Evolutionary conservation across 495 filamentous ascomycete species (phyloP), one percentile per base, ranked within the genome.

Genomic region (Penicillium manginii): DNA sequence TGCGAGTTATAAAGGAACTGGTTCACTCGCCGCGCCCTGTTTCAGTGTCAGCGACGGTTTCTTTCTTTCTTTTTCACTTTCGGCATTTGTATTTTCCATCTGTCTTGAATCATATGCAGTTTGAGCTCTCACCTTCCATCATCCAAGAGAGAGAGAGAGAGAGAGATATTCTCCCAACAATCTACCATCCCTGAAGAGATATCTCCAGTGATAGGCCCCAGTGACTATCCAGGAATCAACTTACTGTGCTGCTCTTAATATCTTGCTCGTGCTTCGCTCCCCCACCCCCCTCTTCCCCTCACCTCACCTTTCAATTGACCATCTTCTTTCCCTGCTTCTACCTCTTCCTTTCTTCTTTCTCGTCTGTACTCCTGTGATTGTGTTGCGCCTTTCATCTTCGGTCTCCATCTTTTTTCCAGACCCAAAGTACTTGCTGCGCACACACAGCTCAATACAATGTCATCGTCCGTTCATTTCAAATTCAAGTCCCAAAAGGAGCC

Each of bases 401-500:
- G 68, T 69, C 66, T 47, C 17, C 65, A 64, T 68, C 62, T 74
- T 66, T 69, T 69, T 68, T 67, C 37, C 26, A 47, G 42, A 32
- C 22, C 40, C 18, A n/a, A 21, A 48, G 21, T 47, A 9, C 50
- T 55, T 37, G 22, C 40, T 53, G 63, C 64, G 52, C 64, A 58
- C 64, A 55, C 70, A 66, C 78, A 88, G 66, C 73, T 74, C 72
- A 77, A 78, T 78, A 76, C 73, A 78, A 98, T 98, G 94, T 83
- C 93, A 77, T 97, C 96, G 55, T 97, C 92, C 61, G 93, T 99
- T 72, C 97, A 96, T 79, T 98, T 96, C 89, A 96, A 96, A 79
- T 99, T 98, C 89, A 98, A 97, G 82, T 97, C 93, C 57, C 91
- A 94, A 72, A 96, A 93, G 77, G 96, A 98, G 73, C 91, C 93